Base-by-base conservation (phyloP, 352 stramenopile genomes). In the Globisporangium perplexum region DNA sequence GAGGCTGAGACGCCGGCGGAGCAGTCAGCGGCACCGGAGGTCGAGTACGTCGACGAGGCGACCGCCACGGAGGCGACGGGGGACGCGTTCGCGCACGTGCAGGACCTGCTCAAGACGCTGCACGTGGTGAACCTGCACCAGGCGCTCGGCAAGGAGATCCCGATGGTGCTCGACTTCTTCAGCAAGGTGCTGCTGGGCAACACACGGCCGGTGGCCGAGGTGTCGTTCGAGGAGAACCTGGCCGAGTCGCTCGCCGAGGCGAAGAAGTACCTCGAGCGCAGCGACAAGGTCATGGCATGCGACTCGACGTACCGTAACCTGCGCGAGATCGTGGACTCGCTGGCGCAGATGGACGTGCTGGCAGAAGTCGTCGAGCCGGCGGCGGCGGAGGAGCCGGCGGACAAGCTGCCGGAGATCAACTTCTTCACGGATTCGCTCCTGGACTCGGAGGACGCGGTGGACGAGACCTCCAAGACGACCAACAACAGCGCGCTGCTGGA, bases 391-490 rank as follows among this genome's bases (percentile, higher is more conserved):
- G 72, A 84, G 26, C 65, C 69, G 12, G 62, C 58, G 10, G 71
- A 86, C 20, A 71, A 70, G 22, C 59, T 88, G 55, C 78, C 83
- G 7, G 61, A 89, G 28, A 90, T 93, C 57, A 93, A 88, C 53
- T 93, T 93, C 57, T 91, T 93, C 43, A 88, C 83, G 0, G 83
- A 93, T n/a, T 87, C 81, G 12, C 68, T 83, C 38, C 44, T 90
- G 0, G 77, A 86, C 22, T 33, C 53, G 11, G 59, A 64, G 2
- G 42, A 60, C 22, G 49, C 4, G 20, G 48, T 0, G 1, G 47
- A 42, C 18, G 45, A 48, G 30, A 26, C 38, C 33, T 4, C 3
- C 33, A 12, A 4, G 12, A 18, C 12, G 12, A 12, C 1, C 12
- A 39, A 12, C 33, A 39, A 4, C 11, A 17, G 3, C 12, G 33